These are phyloP conservation scores for Stagonosporopsis vannaccii DNA, from an alignment of 2,329 filamentous ascomycete genomes.

Conservation along the genomic window DNA sequence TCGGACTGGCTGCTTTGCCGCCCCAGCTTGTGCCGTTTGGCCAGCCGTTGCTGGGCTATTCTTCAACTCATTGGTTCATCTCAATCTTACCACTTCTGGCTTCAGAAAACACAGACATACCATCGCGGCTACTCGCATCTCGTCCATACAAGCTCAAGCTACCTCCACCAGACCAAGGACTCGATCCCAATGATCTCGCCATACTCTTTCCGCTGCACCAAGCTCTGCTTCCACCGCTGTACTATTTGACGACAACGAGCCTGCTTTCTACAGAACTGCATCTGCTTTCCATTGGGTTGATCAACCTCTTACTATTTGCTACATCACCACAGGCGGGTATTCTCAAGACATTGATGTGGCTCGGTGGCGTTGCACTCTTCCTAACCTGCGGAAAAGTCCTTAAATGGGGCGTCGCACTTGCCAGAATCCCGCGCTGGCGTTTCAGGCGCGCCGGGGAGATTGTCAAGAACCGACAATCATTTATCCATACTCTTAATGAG, in stretches of 20 bases:
- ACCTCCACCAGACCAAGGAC: conserved; percentile 36
- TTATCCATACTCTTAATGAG: conserved; percentile 52
- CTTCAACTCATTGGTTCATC: conserved; percentile 79
- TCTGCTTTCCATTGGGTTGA: conserved; percentile 80
- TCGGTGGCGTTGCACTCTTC: conserved; percentile 77
- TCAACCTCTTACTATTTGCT: conserved; percentile 81
- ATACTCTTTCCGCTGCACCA: conserved; percentile 85
- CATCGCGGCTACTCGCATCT: conserved; percentile 42
- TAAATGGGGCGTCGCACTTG: conserved; percentile 82
- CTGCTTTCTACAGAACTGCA: conserved; percentile 87
- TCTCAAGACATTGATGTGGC: conserved; percentile 55
- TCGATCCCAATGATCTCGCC: conserved; percentile 66
- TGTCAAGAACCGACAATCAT: conserved; percentile 52
- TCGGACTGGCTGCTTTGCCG: conserved; percentile 80
- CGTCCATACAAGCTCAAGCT: conserved; percentile 47
- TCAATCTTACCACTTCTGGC: conserved; percentile 73
- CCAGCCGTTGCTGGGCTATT: conserved; percentile 64
- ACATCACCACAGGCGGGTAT: conserved; percentile 63
- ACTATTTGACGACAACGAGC: conserved; percentile 87
- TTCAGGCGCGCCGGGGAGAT: conserved; percentile 68
- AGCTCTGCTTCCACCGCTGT: conserved; percentile 74
- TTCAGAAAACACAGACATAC: conserved; percentile 54
- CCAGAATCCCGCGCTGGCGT: conserved; percentile 89
- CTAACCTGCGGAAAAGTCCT: conserved; percentile 77
- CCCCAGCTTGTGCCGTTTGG: conserved; percentile 72